Evolutionary conservation across 345 rosid species (phyloP), one percentile per base, ranked within the genome.

Genomic region (Triadica sebifera): DNA sequence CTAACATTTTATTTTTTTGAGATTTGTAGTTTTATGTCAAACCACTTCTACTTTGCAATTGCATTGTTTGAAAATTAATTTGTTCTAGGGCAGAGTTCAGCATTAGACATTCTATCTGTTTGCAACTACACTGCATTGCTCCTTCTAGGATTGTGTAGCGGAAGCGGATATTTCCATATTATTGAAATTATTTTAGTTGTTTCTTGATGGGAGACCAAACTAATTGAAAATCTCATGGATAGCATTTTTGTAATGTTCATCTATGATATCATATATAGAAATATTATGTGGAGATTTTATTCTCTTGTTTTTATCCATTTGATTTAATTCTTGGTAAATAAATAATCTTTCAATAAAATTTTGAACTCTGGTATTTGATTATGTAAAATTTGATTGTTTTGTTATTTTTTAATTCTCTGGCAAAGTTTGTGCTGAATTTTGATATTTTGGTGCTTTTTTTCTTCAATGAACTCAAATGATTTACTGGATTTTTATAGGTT

Each of bases 401-500:
- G 41, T 58, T 6, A n/a, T 41, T 46, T 46, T 43, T 17, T 20
- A 24, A 15, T 71, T 53, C 16, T 61, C 12, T 41, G 5, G 9
- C 4, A 46, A 10, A 5, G 34, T 46, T 20, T 62, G 16, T 46
- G 29, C 47, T 62, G 49, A 3, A 16, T 29, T 62, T 19, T 57
- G 4, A 34, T 20, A 22, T 50, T 72, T 63, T 68, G 56, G 67
- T 73, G 50, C 57, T 49, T 64, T 29, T 11, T 46, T 58, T 25
- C 2, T 29, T 17, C 11, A 0, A 56, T 22, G 2, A 46, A 67
- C 25, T 68, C 37, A 51, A 19, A 51, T 60, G 17, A 34, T 68
- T 74, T 2, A 69, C 67, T 79, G 62, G 56, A 39, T 59, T 72
- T 74, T 67, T 68, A 72, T 77, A 95, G 98, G 98, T 93, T 95